Evolutionary conservation across 257 asterid genomes (phyloP), one percentile per base, ranked within the genome.

Genomic region (Nicotiana obtusifolia): DNA sequence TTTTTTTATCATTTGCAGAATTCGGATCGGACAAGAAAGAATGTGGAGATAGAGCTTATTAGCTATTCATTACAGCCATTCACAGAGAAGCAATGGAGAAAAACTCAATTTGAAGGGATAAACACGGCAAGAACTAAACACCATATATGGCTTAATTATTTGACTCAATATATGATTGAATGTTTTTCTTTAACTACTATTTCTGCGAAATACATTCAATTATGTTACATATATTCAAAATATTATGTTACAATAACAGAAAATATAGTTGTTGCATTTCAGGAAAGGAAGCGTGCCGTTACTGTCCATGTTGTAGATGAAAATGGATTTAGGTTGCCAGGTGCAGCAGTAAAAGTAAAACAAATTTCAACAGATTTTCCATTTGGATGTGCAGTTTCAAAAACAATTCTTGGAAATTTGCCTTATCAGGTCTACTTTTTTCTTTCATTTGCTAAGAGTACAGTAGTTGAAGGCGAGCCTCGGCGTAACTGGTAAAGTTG

Each of bases 291-390:
- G 82, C 94, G 94, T 1, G 78, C 83, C 15, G 85, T 86, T 5
- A 87, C 81, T 1, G 62, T 91, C 64, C 95, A 92, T 37, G 88
- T 88, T 16, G 44, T 89, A 59, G 91, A 90, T 78, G 73, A 37
- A 16, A 65, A 87, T 19, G 97, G 97, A 13, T 62, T 66, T 10
- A 82, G 83, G 28, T 5, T 92, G 33, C 73, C 68, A 31, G 91
- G 88, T 19, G 95, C 93, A 61, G 76, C 37, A 17, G 83, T 92
- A 15, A 80, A 26, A 2, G 84, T 90, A 7, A 82, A 88, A 81
- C 95, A 92, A 81, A 83, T 85, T 7, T 88, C 93, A 30, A 87
- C 85, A 31, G 97, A 91, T 71, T 91, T 92, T 56, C 91, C 89
- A 3, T 84, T 92, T 17, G 97, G 95, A 81, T 84, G 92, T 17